Evolutionary conservation across 176 grass and related monocot species (phyloP).

Genomic region (Elaeis guineensis): DNA sequence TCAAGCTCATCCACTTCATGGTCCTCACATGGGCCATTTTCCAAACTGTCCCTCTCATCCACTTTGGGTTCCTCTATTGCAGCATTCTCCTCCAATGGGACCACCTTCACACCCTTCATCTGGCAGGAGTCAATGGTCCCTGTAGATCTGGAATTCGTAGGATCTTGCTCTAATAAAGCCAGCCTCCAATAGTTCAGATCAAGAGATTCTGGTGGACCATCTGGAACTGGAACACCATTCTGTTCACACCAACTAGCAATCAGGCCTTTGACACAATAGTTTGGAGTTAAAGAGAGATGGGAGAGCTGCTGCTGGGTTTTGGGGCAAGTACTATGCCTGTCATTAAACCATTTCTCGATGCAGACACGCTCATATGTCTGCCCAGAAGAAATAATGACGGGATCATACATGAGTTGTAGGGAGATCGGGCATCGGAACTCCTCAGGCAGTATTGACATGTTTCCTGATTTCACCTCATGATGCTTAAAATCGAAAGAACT

Average conservation of each 20-base stretch:
- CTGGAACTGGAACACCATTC: conserved; percentile 48
- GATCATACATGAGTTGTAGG: conserved; percentile 82
- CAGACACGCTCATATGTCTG: conserved; percentile 86
- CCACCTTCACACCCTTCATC: conserved; percentile 1
- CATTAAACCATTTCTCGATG: conserved; percentile 84
- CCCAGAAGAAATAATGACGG: conserved; percentile 66
- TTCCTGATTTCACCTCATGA: conserved; percentile 53
- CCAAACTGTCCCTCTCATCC: too few species aligned
- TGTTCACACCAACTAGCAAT: conserved; percentile 80
- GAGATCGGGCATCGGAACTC: conserved; percentile 87
- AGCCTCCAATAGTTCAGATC: conserved; percentile 51
- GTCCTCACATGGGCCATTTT: not conserved
- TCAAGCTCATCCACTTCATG: conserved; percentile 10
- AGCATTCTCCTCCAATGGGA: conserved; percentile 15
- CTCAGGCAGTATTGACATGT: conserved; percentile 63
- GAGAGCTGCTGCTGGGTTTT: conserved; percentile 67
- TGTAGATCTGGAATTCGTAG: conserved; percentile 4
- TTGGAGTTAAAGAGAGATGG: conserved; percentile 58
- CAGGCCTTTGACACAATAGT: conserved; percentile 75
- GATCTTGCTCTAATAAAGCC: conserved; percentile 29
- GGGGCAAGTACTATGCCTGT: conserved; percentile 59
- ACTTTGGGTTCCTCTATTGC: not conserved
- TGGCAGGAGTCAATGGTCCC: conserved; percentile 12
- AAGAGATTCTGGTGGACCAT: conserved; percentile 58
- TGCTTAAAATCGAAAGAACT: conserved; percentile 39